Base-by-base conservation (phyloP, 306 rosid species). In the Cicer pinnatifidum region DNA sequence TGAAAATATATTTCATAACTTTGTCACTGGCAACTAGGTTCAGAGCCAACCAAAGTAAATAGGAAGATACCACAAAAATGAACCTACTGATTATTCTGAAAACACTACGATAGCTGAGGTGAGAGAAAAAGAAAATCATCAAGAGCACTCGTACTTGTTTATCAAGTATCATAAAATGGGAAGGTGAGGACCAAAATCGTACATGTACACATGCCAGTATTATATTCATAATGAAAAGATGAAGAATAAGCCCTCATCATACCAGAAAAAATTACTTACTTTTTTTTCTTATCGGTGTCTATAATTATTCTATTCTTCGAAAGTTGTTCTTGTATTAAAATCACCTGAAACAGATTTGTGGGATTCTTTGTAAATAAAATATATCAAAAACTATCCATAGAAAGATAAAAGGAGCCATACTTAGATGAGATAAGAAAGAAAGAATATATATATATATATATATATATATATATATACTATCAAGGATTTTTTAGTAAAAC, bases 311-410 rank as follows among this genome's bases (percentile, higher is more conserved):
- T 86, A 64, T 93, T 93, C 79, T 93, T 93, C 6, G 96, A 93
- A 73, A 93, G 93, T 51, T 93, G 98, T 71, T 93, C 98, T 80
- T 93, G 98, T 80, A 93, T 93, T 76, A 93, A 82, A 72, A 93
- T 70, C 38, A 91, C 98, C 98, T 92, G 90, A 74, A 82, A 87
- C 57, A 73, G 78, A 88, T 69, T 33, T 8, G 65, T 6, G 11
- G 28, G 45, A 67, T 69, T 63, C 77, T 63, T 59, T 23, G 40
- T 16, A 54, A 54, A 28, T 33, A 48, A 39, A 64, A 52, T 9
- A 72, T 46, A 64, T 3, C 12, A 41, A 45, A 45, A 85, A 53
- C 38, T n/a, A 17, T 10, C 0, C 20, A 66, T 52, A 61, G 38
- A 48, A 71, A 41, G 41, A 63, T 47, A 54, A 48, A 53, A 9